Base-by-base conservation (phyloP, 1,284 basidiomycete species). In the Boletus sp. region DNA sequence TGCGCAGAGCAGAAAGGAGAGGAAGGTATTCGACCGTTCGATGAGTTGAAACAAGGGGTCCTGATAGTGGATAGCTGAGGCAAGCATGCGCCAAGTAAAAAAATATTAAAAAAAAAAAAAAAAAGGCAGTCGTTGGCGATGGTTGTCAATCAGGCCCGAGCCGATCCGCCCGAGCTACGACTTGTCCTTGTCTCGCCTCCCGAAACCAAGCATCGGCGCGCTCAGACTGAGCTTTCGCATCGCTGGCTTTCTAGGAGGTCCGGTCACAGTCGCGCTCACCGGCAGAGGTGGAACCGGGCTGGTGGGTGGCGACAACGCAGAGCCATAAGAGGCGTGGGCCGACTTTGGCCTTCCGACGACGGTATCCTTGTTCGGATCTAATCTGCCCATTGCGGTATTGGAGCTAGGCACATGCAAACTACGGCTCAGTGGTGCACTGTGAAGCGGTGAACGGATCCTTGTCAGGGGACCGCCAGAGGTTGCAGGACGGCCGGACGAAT, bases 191-290 rank as follows among this genome's bases (percentile, higher is more conserved):
- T 77, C 78, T 53, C 72, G 72, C 60, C 71, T 72, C 46, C 76
- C 80, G 58, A 87, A 78, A 30, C 80, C 69, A 4, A 84, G 73
- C 59, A 81, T 78, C 44, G 80, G 77, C 41, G 77, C 73, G 19
- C 76, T 77, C 49, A 88, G 68, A 62, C 85, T 88, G 67, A 88
- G 64, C 70, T 88, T 88, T 46, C 84, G 70, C 57, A 70, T 74
- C 48, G 79, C 72, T 20, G 74, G 71, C 60, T 73, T 81, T 32
- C 66, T 49, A 25, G 56, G 57, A 2, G 59, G 50, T 44, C 49
- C 55, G 2, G 58, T 41, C 30, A 57, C 59, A 4, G n/a, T 30
- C 36, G 22, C 22, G 38, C 54, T 61, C 35, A 48, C 57, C 19
- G 61, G 59, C 1, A 49, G 0, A 0, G 47, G 48, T 12, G 49